These are phyloP conservation scores for Pyropia haitanensis DNA, from an alignment of 23 red algal species.

Conservation along the genomic window DNA sequence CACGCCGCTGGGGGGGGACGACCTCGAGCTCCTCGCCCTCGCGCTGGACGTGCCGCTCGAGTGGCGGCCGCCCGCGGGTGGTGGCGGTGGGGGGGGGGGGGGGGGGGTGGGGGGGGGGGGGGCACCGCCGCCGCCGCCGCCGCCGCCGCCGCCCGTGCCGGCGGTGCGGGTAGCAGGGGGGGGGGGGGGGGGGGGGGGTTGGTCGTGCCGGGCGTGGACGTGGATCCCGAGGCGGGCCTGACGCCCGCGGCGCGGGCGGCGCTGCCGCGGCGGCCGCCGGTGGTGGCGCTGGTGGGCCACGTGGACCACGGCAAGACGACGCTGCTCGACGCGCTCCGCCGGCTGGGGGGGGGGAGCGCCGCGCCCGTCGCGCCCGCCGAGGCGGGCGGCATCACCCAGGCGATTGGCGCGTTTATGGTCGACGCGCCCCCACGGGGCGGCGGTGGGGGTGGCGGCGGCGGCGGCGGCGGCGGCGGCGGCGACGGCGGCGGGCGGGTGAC, in stretches of 20 bases:
- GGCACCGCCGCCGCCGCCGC: too few species aligned
- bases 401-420: conserved; percentile 76
- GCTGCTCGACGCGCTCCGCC: conserved; percentile 70
- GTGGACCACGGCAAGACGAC: conserved; percentile 97
- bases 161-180: too few species aligned
- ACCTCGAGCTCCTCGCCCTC: too few species aligned
- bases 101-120: too few species aligned
- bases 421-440: not conserved
- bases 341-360: not conserved
- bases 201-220: too few species aligned
- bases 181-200: too few species aligned
- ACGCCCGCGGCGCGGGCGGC: not conserved
- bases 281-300: conserved; percentile 93
- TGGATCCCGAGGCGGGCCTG: not conserved
- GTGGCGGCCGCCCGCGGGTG: too few species aligned
- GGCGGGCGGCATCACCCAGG: conserved; percentile 94
- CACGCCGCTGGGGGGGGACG: too few species aligned
- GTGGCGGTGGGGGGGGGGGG: too few species aligned
- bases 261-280: conserved; percentile 40
- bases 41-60: too few species aligned
- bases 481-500: conserved; percentile 13
- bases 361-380: conserved; percentile 54
- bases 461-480: not conserved
- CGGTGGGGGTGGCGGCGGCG: not conserved
- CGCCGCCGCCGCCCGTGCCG: too few species aligned